phyloP scores from a whole-genome alignment of 2,329 filamentous ascomycete genomes.

The Penicillium aurantiogriseum region DNA sequence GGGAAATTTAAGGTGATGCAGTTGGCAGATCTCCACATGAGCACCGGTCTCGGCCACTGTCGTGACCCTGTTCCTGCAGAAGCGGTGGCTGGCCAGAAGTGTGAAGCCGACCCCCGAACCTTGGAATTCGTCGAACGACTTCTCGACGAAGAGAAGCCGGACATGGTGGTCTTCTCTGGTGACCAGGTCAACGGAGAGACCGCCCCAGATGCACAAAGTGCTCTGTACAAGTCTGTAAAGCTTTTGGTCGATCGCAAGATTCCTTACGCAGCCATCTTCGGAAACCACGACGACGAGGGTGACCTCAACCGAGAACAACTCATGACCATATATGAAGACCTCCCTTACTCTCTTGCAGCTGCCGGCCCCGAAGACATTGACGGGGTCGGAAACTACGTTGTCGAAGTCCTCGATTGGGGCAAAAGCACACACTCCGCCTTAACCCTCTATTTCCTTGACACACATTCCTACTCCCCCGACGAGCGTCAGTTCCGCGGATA shows the following conservation, averaged over 20 bases:
- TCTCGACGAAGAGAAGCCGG: conserved; percentile 88
- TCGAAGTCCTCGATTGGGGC: conserved; percentile 82
- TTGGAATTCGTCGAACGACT: conserved; percentile 82
- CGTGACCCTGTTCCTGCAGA: conserved; percentile 78
- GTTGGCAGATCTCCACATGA: conserved; percentile 88
- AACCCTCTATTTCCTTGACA: conserved; percentile 92
- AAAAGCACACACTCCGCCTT: conserved; percentile 81
- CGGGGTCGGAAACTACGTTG: conserved; percentile 90
- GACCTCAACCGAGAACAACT: conserved; percentile 72
- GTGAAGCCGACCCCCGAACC: conserved; percentile 88
- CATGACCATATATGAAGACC: conserved; percentile 80
- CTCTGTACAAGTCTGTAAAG: conserved; percentile 89
- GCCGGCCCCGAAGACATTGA: conserved; percentile 80
- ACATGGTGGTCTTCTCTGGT: conserved; percentile 85
- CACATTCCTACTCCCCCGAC: conserved; percentile 87
- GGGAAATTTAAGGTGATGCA: conserved; percentile 98
- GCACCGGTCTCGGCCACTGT: conserved; percentile 81
- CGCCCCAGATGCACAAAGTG: conserved; percentile 84
- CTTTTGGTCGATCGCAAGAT: conserved; percentile 83
- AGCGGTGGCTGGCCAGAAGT: conserved; percentile 67
- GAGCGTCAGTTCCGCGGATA: conserved; percentile 88
- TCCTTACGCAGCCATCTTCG: conserved; percentile 91
- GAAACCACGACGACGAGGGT: conserved; percentile 95
- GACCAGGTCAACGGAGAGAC: conserved; percentile 96
- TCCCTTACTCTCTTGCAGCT: conserved; percentile 86